Conservation (phyloP, 2,329 filamentous ascomycete genomes). For the Penicillium sp. region DNA sequence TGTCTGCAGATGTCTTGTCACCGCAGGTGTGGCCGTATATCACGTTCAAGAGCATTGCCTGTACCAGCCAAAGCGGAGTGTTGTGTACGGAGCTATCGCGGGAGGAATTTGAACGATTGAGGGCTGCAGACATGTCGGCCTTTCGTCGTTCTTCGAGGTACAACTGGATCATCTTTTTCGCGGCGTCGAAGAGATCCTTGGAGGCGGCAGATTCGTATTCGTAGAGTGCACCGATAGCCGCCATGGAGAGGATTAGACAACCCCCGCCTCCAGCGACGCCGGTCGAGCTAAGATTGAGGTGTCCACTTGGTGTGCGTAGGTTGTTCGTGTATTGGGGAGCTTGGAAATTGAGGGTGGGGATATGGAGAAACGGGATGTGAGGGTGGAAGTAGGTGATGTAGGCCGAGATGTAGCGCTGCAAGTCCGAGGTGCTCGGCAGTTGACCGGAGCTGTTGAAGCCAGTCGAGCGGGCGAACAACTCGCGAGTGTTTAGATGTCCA, state of each 20-base stretch:
- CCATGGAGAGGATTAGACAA: constrained; percentile 84
- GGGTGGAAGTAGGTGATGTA: constrained; percentile 93
- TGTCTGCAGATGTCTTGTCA: constrained; percentile 86
- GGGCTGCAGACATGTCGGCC: constrained; percentile 68
- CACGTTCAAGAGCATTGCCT: constrained; percentile 94
- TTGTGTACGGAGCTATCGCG: constrained; percentile 67
- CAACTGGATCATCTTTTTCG: constrained; percentile 91
- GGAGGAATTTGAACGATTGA: constrained; percentile 53
- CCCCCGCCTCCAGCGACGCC: constrained; percentile 72
- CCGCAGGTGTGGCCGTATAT: constrained; percentile 94
- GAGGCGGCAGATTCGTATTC: constrained; percentile 79
- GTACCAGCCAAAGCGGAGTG: constrained; percentile 88
- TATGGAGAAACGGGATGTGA: constrained; percentile 90
- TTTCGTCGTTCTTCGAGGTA: constrained; percentile 90
- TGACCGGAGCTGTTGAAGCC: constrained; percentile 48
- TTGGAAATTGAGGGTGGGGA: constrained; percentile 89
- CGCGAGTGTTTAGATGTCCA: constrained; percentile 47
- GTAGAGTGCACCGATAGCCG: constrained; percentile 82
- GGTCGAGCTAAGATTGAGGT: constrained; percentile 53
- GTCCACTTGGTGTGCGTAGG: constrained; percentile 57
- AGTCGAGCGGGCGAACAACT: constrained; percentile 36
- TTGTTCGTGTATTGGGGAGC: constrained; percentile 65
- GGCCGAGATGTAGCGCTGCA: constrained; percentile 85
- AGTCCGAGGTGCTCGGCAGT: constrained; percentile 77
- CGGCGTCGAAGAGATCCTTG: constrained; percentile 83